A percentile compares a stretch with the other conserved stretches of the same genome.
phyloP scores from a whole-genome alignment of 106 monocot species.

The Chionographis japonica region DNA sequence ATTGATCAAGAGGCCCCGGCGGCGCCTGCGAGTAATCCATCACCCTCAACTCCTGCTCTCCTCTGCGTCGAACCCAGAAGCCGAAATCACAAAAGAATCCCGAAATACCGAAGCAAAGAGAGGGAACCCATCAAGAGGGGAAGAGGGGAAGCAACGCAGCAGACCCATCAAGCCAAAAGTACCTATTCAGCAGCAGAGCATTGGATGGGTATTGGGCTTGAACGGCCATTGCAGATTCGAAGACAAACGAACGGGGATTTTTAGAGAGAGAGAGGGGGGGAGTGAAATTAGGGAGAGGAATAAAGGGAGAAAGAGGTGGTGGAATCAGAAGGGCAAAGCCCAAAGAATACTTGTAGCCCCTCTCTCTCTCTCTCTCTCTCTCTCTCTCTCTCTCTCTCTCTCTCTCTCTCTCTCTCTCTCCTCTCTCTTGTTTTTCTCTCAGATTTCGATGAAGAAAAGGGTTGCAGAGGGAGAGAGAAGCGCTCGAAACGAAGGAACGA shows the following conservation, averaged over 20 bases:
- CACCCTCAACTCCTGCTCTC: conserved; percentile 23
- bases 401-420: too few relatives aligned
- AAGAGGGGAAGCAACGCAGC: background rate
- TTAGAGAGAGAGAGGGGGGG: background rate
- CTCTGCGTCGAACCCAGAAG: background rate
- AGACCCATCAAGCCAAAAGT: background rate
- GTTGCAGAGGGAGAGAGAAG: background rate
- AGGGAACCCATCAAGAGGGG: background rate
- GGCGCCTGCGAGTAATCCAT: conserved; percentile 14
- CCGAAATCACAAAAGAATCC: background rate
- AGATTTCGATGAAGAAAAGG: background rate
- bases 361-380: too few relatives aligned
- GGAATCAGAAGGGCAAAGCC: background rate
- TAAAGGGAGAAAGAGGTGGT: background rate
- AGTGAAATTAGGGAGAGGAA: background rate
- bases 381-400: too few relatives aligned
- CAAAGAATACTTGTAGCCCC: background rate
- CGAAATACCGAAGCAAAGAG: background rate
- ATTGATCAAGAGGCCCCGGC: conserved; percentile 10
- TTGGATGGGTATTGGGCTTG: conserved; percentile 52
- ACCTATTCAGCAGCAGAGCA: conserved; percentile 32
- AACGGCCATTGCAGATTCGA: conserved; percentile 39
- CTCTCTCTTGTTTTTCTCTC: too few relatives aligned
- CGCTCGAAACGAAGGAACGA: conserved; percentile 8
- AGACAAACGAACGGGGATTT: background rate